phyloP scores from a whole-genome alignment of 768 basidiomycete genomes.

The Kwoniella newhampshirensis region DNA sequence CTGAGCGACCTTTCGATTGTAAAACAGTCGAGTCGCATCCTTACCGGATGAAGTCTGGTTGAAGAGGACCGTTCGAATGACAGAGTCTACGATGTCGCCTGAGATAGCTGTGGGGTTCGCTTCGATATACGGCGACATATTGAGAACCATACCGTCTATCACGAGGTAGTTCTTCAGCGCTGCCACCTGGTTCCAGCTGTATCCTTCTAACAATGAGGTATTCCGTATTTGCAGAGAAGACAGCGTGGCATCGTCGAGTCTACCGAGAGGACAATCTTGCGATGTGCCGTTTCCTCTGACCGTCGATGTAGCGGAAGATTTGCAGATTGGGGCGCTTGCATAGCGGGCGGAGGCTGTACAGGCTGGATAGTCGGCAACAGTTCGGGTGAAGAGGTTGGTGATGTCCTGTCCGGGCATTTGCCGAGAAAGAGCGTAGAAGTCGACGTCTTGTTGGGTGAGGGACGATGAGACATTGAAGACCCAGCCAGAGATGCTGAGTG shows the following conservation, averaged over 20 bases:
- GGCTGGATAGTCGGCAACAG: conserved; percentile 63
- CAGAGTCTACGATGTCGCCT: conserved; percentile 74
- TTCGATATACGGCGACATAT: conserved; percentile 80
- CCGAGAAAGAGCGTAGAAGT: conserved; percentile 63
- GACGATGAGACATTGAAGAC: conserved; percentile 71
- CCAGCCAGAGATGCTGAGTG: conserved; percentile 73
- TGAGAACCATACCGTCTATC: conserved; percentile 88
- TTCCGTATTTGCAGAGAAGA: conserved; percentile 64
- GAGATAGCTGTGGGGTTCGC: conserved; percentile 68
- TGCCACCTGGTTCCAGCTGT: conserved; percentile 85
- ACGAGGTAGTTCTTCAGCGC: conserved; percentile 74
- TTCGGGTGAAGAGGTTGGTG: conserved; percentile 77
- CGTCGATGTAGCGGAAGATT: conserved; percentile 45
- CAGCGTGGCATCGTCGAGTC: conserved; percentile 64
- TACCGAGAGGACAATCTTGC: conserved; percentile 65
- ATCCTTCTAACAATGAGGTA: conserved; percentile 73
- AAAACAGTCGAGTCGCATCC: conserved; percentile 87
- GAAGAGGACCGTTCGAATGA: conserved; percentile 70
- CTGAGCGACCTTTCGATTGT: conserved; percentile 65
- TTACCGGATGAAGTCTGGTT: conserved; percentile 63
- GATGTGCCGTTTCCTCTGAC: conserved; percentile 48
- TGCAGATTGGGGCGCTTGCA: conserved; percentile 75
- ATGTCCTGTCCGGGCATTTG: conserved; percentile 77
- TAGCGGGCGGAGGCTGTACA: conserved; percentile 67
- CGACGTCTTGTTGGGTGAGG: conserved; percentile 59